Evolutionary conservation across 2,329 filamentous ascomycete species (phyloP).

Genomic region (Calonectria pseudoturangicola): DNA sequence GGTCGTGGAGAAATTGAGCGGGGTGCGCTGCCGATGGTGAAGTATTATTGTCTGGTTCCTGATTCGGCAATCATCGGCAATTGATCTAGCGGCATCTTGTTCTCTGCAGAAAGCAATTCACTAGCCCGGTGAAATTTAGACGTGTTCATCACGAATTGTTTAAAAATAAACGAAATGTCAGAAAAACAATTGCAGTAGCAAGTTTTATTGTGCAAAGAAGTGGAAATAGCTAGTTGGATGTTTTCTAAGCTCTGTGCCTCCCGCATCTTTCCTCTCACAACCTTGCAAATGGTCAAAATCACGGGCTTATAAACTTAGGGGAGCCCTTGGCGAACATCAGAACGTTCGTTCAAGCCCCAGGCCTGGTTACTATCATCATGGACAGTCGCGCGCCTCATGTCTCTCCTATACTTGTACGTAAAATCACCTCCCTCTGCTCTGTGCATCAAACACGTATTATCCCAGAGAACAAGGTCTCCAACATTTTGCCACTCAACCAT

Average conservation of each 20-base stretch:
- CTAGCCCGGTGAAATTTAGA: neutral
- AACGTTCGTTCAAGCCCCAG: slow-evolving; percentile 61
- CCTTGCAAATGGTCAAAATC: too few species aligned
- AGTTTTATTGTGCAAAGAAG: too few species aligned
- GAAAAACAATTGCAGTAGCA: too few species aligned
- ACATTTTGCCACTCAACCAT: slow-evolving; percentile 68
- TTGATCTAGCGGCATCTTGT: neutral
- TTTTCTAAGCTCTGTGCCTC: neutral
- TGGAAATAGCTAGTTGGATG: too few species aligned
- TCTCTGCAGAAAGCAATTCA: neutral
- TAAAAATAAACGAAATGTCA: too few species aligned
- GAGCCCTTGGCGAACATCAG: slow-evolving; percentile 19
- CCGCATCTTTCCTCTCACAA: neutral
- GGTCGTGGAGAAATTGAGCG: neutral
- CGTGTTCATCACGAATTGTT: neutral
- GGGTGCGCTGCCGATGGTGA: slow-evolving; percentile 8
- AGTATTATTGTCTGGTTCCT: neutral
- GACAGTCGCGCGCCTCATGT: slow-evolving; percentile 75
- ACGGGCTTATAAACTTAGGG: neutral
- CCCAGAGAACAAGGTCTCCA: slow-evolving; percentile 75
- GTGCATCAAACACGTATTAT: slow-evolving; percentile 75
- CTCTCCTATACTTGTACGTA: slow-evolving; percentile 67
- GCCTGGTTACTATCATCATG: slow-evolving; percentile 65
- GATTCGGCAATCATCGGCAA: slow-evolving; percentile 28
- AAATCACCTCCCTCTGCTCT: slow-evolving; percentile 69